These are phyloP conservation scores for Wickerhamiella sorbophila DNA, from an alignment of 805 yeast genomes.

Conservation along the genomic window DNA sequence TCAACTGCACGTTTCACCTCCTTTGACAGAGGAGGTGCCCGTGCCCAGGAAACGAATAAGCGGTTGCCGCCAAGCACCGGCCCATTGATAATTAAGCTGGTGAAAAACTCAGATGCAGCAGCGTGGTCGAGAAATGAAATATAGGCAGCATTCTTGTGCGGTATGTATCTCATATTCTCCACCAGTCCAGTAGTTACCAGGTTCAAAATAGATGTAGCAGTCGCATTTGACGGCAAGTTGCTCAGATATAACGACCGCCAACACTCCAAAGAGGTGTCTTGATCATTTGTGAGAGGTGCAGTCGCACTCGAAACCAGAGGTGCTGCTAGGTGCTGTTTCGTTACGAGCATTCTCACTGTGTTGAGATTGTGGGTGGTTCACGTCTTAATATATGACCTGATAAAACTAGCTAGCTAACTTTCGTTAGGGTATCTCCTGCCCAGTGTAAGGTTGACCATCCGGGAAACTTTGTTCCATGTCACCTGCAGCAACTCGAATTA, in stretches of 20 bases:
- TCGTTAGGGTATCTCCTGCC: no score
- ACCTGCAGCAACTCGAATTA: no score
- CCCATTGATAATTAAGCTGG: conserved; percentile 80
- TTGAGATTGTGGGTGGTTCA: neutral
- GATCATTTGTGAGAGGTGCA: no score
- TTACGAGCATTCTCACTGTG: neutral
- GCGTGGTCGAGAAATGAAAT: conserved; percentile 80
- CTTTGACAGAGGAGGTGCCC: conserved; percentile 58
- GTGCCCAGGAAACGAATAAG: conserved; percentile 88
- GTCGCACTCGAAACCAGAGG: no score
- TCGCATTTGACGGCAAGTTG: conserved; percentile 67
- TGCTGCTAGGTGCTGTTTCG: neutral
- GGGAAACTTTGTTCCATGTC: no score
- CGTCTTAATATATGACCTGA: no score
- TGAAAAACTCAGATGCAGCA: conserved; percentile 79
- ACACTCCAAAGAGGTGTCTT: conserved; percentile 3
- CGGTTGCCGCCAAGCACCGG: conserved; percentile 68
- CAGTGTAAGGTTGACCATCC: no score
- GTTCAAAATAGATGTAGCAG: conserved; percentile 69
- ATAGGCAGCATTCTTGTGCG: conserved; percentile 78
- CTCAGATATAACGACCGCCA: conserved; percentile 79
- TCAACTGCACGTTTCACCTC: conserved; percentile 62
- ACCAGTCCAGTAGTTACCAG: conserved; percentile 85
- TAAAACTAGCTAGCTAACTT: no score
- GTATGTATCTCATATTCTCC: conserved; percentile 59